These are phyloP conservation scores for Solanum chaucha DNA, from an alignment of 257 asterid species.

Conservation along the genomic window DNA sequence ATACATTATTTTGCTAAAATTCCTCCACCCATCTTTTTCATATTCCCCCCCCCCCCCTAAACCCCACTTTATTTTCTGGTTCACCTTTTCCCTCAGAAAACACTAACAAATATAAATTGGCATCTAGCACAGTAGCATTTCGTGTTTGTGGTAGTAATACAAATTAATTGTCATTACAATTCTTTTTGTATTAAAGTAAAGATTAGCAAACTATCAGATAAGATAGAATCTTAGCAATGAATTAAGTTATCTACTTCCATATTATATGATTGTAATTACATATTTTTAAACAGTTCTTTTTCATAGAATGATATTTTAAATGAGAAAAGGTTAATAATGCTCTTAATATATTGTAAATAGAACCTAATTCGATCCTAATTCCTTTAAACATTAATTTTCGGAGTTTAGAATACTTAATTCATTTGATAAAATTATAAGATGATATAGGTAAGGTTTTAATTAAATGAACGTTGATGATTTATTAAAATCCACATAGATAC, in stretches of 20 bases:
- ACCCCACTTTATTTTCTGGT: neutral
- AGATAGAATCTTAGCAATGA: neutral
- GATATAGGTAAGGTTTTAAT: neutral
- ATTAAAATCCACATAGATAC: neutral
- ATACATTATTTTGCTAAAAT: neutral
- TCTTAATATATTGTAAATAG: neutral
- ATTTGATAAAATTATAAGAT: neutral
- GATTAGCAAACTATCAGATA: neutral
- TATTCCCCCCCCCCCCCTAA: neutral
- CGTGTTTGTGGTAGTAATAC: neutral
- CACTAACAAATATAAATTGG: neutral
- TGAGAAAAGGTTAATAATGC: neutral
- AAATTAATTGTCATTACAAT: neutral
- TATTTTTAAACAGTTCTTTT: too few relatives aligned
- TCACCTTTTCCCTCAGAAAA: neutral
- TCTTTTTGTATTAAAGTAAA: neutral
- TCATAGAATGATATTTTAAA: neutral
- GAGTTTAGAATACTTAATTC: neutral
- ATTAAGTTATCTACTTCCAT: neutral
- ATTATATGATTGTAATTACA: neutral
- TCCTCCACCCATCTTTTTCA: neutral
- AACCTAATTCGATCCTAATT: neutral
- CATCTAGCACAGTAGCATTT: neutral
- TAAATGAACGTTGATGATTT: neutral
- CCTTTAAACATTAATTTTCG: neutral